A percentile compares a stretch with the other conserved stretches of the same genome.
Evolutionary conservation across 805 yeast species (phyloP).

Genomic region (Lipomyces anomalus): DNA sequence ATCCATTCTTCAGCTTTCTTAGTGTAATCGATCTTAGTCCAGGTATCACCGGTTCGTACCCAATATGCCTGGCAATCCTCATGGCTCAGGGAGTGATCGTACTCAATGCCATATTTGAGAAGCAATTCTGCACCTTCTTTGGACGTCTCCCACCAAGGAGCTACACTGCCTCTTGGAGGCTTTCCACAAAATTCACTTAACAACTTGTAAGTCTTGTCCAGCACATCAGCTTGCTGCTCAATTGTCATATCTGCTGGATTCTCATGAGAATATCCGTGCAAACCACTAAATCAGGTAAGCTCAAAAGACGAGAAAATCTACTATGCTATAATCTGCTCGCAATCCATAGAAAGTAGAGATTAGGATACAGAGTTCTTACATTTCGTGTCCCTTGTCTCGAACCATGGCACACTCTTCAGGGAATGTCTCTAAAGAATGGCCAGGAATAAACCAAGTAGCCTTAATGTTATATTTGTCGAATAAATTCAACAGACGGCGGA

Average conservation of each 20-base stretch:
- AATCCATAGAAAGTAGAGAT: too few relatives aligned
- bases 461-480: constrained; percentile 35
- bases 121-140: constrained; percentile 34
- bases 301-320: neutral
- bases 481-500: constrained; percentile 35
- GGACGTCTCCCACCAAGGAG: constrained; percentile 40
- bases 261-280: constrained; percentile 39
- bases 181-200: constrained; percentile 35
- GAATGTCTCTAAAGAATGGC: constrained; percentile 38
- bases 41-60: constrained; percentile 36
- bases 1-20: constrained; percentile 37
- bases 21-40: constrained; percentile 37
- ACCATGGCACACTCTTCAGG: constrained; percentile 36
- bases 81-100: constrained; percentile 37
- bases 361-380: constrained; percentile 19
- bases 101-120: constrained; percentile 36
- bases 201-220: constrained; percentile 33
- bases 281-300: constrained; percentile 25
- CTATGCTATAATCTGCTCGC: neutral
- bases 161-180: constrained; percentile 36
- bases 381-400: constrained; percentile 36
- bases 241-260: constrained; percentile 36
- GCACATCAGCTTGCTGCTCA: constrained; percentile 36
- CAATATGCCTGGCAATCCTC: constrained; percentile 38
- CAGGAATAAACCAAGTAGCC: constrained; percentile 39